phyloP scores from a whole-genome alignment of 768 basidiomycete genomes.

The Leccinum uliginosum region DNA sequence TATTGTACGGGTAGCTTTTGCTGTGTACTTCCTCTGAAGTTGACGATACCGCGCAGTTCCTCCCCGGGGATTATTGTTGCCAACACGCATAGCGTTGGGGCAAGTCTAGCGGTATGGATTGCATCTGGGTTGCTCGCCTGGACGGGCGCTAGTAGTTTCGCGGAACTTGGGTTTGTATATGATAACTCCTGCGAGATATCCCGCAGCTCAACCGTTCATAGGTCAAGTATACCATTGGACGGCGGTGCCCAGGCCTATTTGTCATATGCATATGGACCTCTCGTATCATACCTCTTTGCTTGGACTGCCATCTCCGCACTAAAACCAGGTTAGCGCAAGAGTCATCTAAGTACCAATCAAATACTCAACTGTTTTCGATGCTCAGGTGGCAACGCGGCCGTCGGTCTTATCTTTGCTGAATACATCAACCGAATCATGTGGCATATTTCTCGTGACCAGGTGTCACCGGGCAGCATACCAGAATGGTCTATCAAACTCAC shows the following conservation, averaged over 20 bases:
- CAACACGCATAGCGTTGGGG: constrained; percentile 85
- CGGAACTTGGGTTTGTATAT: constrained; percentile 73
- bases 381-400: constrained; percentile 72
- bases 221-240: constrained; percentile 36
- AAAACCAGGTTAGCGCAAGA: constrained; percentile 59
- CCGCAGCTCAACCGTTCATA: constrained; percentile 1
- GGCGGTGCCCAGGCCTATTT: constrained; percentile 76
- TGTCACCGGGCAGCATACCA: constrained; percentile 75
- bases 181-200: neutral
- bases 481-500: constrained; percentile 90
- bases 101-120: constrained; percentile 84
- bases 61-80: constrained; percentile 91
- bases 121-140: constrained; percentile 80
- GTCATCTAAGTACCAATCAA: neutral
- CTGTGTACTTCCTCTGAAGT: neutral
- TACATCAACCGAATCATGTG: constrained; percentile 89
- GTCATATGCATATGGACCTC: constrained; percentile 82
- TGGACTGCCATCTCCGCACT: constrained; percentile 92
- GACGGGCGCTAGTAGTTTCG: constrained; percentile 95
- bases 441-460: constrained; percentile 64
- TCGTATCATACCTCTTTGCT: constrained; percentile 86
- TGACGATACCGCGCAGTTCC: constrained; percentile 46
- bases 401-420: constrained; percentile 86
- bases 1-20: constrained; percentile 61
- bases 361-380: constrained; percentile 2